Conservation (phyloP, 2,329 filamentous ascomycete genomes). For the Colletotrichum abscissum region DNA sequence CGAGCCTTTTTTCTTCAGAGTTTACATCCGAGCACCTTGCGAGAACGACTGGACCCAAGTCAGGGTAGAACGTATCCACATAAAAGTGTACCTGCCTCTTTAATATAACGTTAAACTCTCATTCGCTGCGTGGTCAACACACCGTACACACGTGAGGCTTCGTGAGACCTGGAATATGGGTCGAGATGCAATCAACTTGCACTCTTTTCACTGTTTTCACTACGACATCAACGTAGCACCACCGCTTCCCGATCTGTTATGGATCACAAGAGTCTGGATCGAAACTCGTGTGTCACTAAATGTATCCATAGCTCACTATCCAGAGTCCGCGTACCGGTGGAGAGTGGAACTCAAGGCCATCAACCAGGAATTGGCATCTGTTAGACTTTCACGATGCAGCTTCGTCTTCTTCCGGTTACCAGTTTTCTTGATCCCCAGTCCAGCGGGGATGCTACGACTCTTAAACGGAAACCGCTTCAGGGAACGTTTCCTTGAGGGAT, state of each 20-base stretch:
- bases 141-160: background rate
- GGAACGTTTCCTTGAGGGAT: conserved; percentile 10
- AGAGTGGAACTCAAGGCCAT: background rate
- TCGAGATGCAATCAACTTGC: background rate
- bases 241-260: background rate
- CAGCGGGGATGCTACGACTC: background rate
- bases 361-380: background rate
- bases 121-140: background rate
- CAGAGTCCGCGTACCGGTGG: background rate
- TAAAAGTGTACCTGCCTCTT: background rate
- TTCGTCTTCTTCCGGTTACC: background rate
- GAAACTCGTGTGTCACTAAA: background rate
- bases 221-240: background rate
- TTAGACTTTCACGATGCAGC: background rate
- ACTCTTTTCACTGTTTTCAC: background rate
- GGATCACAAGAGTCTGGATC: background rate
- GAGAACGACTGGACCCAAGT: background rate
- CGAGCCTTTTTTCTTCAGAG: background rate
- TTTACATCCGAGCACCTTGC: background rate
- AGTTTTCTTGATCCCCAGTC: background rate
- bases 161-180: background rate
- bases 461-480: conserved; percentile 9
- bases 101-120: background rate
- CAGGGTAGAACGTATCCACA: background rate
- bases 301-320: no score